Conservation (phyloP, 140 eudicot species). For the Bidens hawaiensis region DNA sequence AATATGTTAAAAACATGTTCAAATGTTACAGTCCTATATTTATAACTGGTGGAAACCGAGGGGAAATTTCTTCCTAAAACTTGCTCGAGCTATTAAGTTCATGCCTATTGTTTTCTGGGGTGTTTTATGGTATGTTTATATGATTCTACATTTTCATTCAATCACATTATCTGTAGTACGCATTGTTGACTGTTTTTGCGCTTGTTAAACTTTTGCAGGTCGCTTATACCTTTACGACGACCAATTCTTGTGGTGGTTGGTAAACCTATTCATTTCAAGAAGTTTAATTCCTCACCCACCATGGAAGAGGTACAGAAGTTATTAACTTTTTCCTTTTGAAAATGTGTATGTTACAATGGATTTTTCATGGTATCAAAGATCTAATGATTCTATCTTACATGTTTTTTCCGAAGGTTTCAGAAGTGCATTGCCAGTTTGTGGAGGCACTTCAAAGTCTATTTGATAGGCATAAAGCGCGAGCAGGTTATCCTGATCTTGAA, state of each 20-base stretch:
- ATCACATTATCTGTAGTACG: neutral
- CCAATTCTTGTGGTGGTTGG: constrained; percentile 90
- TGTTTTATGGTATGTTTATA: constrained; percentile 51
- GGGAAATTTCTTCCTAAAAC: constrained; percentile 46
- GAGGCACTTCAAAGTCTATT: constrained; percentile 60
- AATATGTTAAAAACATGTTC: neutral
- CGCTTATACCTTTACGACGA: constrained; percentile 61
- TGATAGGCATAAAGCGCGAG: constrained; percentile 55
- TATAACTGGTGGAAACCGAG: constrained; percentile 96
- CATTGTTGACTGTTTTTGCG: neutral
- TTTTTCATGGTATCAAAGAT: neutral
- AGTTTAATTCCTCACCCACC: constrained; percentile 61
- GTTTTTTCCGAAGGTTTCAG: constrained; percentile 45
- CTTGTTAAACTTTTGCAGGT: constrained; percentile 39
- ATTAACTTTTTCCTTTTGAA: neutral
- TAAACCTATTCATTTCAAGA: constrained; percentile 55
- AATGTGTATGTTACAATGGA: neutral
- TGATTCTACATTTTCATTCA: neutral
- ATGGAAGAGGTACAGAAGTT: constrained; percentile 63
- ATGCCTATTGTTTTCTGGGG: constrained; percentile 86
- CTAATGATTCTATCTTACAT: neutral
- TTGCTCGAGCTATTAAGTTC: constrained; percentile 68
- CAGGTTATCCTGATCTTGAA: constrained; percentile 51
- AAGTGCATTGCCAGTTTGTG: constrained; percentile 50
- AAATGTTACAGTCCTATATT: constrained; percentile 47